Conservation (phyloP, 2,329 filamentous ascomycete species). For the Lachnellula occidentalis region DNA sequence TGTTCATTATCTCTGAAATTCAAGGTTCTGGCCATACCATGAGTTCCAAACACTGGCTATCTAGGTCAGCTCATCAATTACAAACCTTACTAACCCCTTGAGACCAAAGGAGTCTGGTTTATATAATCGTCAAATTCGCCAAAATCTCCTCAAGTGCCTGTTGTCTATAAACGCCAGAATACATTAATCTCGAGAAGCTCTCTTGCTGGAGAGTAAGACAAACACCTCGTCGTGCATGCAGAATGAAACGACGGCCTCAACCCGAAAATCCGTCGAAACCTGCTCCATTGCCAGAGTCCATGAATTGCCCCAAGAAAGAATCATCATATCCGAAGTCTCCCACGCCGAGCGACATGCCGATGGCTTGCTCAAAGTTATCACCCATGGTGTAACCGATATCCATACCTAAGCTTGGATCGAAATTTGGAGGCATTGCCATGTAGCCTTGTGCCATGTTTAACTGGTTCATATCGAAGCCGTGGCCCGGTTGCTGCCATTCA, state of each 20-base stretch:
- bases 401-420: slow-evolving; percentile 27
- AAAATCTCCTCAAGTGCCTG: too few species aligned
- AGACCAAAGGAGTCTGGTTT: too few species aligned
- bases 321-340: slow-evolving; percentile 29
- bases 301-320: slow-evolving; percentile 25
- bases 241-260: background rate
- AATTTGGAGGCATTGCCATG: slow-evolving; percentile 16
- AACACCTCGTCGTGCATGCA: too few species aligned
- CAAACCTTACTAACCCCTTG: too few species aligned
- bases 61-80: too few species aligned
- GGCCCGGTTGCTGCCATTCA: slow-evolving; percentile 17
- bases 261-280: slow-evolving; percentile 17
- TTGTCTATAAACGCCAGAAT: background rate
- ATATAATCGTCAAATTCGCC: too few species aligned
- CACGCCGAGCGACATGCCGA: slow-evolving; percentile 29
- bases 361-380: slow-evolving; percentile 31
- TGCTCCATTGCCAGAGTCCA: slow-evolving; percentile 19
- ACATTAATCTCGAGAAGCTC: too few species aligned
- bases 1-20: too few species aligned
- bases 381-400: slow-evolving; percentile 28
- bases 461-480: slow-evolving; percentile 15
- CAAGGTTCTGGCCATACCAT: too few species aligned
- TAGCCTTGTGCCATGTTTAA: slow-evolving; percentile 11
- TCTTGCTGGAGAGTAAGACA: too few species aligned
- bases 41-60: too few species aligned